These are phyloP conservation scores for Fusarium irregulare DNA, from an alignment of 2,329 filamentous ascomycete species.

Conservation along the genomic window DNA sequence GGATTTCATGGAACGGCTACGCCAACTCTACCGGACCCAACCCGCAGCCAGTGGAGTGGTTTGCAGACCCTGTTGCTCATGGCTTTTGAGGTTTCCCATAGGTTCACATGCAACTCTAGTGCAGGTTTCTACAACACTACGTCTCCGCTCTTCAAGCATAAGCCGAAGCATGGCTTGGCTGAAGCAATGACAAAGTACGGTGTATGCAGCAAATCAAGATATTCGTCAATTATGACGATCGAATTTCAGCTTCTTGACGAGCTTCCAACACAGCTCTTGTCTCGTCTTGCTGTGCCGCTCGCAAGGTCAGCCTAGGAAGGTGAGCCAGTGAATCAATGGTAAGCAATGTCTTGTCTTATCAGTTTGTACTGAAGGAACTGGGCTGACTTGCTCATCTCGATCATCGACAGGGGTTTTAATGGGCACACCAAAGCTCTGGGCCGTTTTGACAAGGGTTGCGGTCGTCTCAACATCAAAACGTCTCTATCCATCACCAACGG, in stretches of 20 bases:
- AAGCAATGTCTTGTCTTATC: constrained; percentile 13
- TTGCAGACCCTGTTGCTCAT: constrained; percentile 24
- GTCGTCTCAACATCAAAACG: constrained; percentile 7
- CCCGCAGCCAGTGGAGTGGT: constrained; percentile 16
- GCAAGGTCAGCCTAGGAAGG: background rate
- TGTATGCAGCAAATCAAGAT: constrained; percentile 3
- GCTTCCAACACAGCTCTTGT: background rate
- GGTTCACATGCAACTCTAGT: constrained; percentile 12
- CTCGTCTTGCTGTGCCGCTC: background rate
- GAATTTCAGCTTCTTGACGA: background rate
- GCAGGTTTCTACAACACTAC: constrained; percentile 1
- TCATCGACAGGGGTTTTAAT: constrained; percentile 27
- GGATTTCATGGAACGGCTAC: constrained; percentile 27
- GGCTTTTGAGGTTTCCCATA: constrained; percentile 17
- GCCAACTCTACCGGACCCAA: constrained; percentile 30
- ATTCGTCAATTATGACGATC: constrained; percentile 24
- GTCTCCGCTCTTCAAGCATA: constrained; percentile 2
- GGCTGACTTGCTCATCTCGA: constrained; percentile 10
- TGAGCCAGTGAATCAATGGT: background rate
- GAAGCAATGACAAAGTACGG: constrained; percentile 19
- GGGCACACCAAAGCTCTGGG: constrained; percentile 13
- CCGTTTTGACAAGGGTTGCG: constrained; percentile 12
- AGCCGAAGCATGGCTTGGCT: constrained; percentile 15
- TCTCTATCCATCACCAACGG: constrained; percentile 11
- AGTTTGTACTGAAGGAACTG: background rate